Percentiles rank a stretch among this genome's conserved stretches.
Conservation (phyloP, 1,139 yeast species). For the Oligophagozyma castellii region DNA sequence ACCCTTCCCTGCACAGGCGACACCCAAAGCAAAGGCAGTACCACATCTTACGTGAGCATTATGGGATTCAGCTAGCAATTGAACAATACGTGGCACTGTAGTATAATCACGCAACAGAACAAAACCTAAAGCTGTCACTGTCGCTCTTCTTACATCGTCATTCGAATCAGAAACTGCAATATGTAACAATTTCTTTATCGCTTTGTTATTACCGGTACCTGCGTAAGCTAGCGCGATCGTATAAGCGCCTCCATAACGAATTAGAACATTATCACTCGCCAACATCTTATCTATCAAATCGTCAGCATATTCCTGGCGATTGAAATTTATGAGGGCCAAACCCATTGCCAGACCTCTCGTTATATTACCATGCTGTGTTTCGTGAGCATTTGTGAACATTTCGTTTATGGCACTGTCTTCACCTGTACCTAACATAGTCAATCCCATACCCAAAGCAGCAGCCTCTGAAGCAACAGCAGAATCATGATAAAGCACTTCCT, state of each 20-base stretch:
- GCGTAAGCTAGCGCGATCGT: slow-evolving; percentile 92
- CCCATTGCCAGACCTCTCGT: slow-evolving; percentile 87
- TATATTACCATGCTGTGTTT: slow-evolving; percentile 91
- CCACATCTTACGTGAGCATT: slow-evolving; percentile 98
- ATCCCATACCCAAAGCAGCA: slow-evolving; percentile 93
- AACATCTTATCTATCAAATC: slow-evolving; percentile 52
- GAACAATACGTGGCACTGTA: slow-evolving; percentile 91
- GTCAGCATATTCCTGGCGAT: slow-evolving; percentile 75
- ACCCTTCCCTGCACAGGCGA: slow-evolving; percentile 93
- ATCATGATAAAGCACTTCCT: slow-evolving; percentile 76
- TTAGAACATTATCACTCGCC: slow-evolving; percentile 63
- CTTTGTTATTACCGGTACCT: slow-evolving; percentile 85
- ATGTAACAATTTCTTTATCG: slow-evolving; percentile 76
- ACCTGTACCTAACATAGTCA: slow-evolving; percentile 92
- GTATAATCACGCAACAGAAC: slow-evolving; percentile 81
- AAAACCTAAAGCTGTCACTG: slow-evolving; percentile 90
- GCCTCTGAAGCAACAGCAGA: slow-evolving; percentile 95
- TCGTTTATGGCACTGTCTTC: slow-evolving; percentile 57
- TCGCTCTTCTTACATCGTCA: slow-evolving; percentile 93
- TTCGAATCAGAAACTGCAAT: slow-evolving; percentile 94
- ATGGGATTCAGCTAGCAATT: slow-evolving; percentile 82
- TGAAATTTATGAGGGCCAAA: slow-evolving; percentile 74
- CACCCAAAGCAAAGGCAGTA: slow-evolving; percentile 93
- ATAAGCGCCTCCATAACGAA: slow-evolving; percentile 93
- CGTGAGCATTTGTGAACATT: slow-evolving; percentile 86